Evolutionary conservation across 352 stramenopile species (phyloP), one percentile per base, ranked within the genome.

Genomic region (Pythium vanterpoolii): DNA sequence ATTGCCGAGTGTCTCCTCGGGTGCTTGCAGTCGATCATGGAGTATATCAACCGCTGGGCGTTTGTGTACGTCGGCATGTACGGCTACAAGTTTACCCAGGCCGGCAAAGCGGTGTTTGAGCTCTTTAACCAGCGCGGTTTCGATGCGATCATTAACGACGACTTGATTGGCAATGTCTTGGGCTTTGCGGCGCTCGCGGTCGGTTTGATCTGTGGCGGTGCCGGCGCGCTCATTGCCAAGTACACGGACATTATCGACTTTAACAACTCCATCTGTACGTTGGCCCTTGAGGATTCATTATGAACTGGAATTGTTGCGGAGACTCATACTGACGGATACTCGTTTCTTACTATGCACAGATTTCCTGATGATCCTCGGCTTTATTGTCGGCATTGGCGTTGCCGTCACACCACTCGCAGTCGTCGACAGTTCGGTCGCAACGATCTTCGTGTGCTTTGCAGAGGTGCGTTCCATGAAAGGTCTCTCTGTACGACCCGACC

Each of bases 401-500:
- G 86, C 90, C 19, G 79, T 87, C 45, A 97, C 97, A 10, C 79
- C 96, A 31, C 76, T 98, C 31, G 86, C 86, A 44, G 92, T 98
- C 31, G 92, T 99, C 27, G 86, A 95, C 66, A 97, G 87, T 61
- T 97, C 93, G 3, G 90, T 98, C 18, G 94, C 96, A 40, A 98
- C 96, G 3, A 93, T 98, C 36, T 98, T 98, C 65, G 96, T 99
- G 13, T 98, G 94, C 76, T 99, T 98, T 68, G 95, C 95, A 2
- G 90, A 98, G 60, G 60, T 67, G 71, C 83, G 83, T 54, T 50
- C 3, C 1, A 27, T 47, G 6, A 23, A 10, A 39, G 42, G 28
- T 26, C n/a, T 46, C 5, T 27, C 38, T 6, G n/a, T 27, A 10
- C 40, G 24, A 7, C 13, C 40, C 6, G n/a, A 27, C 5, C n/a